Evolutionary conservation across 768 basidiomycete species (phyloP).

Genomic region (Psilocybe azurescens): DNA sequence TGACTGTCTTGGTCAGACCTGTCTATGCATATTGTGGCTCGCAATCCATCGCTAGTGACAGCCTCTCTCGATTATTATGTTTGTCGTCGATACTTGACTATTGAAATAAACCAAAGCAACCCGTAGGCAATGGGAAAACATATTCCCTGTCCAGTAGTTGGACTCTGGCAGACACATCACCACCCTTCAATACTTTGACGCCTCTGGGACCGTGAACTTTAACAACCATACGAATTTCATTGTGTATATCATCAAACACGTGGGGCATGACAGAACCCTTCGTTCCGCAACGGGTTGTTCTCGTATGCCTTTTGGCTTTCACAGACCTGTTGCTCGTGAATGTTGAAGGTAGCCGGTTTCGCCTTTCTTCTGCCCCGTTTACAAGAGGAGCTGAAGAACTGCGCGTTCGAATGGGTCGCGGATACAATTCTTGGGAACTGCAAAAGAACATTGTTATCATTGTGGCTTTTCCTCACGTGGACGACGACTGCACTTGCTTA

Average conservation of each 20-base stretch:
- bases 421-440: neutral
- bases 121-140: too few relatives aligned
- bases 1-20: too few relatives aligned
- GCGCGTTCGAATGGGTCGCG: neutral
- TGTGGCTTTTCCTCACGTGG: constrained; percentile 2
- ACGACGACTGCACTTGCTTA: neutral
- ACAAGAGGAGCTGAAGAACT: neutral
- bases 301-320: neutral
- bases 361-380: neutral
- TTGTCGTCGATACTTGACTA: too few relatives aligned
- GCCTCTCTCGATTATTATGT: too few relatives aligned
- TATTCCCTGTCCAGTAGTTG: neutral
- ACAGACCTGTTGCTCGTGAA: neutral
- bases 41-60: too few relatives aligned
- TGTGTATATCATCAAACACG: neutral
- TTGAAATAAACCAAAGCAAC: too few relatives aligned
- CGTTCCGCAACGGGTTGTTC: neutral
- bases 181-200: neutral
- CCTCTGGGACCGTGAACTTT: neutral
- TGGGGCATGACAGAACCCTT: constrained; percentile 2
- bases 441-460: neutral
- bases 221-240: neutral
- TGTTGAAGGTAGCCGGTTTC: neutral
- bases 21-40: too few relatives aligned
- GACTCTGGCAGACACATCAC: neutral